Evolutionary conservation across 805 yeast species (phyloP), one percentile per base, ranked within the genome.

Genomic region (Ogataea paradorogensis): DNA sequence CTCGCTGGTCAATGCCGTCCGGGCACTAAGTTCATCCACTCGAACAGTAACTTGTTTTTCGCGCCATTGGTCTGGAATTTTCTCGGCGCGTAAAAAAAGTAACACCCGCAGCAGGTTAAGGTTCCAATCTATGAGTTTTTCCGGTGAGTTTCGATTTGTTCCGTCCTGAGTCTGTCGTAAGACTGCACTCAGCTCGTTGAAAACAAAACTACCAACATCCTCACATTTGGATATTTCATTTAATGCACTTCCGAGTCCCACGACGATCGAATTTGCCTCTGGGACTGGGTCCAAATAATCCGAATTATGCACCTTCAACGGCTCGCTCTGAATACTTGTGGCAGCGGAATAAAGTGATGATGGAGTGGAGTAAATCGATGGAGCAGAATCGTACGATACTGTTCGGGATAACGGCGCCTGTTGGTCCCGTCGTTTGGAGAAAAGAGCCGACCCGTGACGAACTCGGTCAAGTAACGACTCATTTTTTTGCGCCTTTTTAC

Each of bases 121-220:
- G 50, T 73, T 73, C 79, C 79, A 74, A 50, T 73, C 79, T 9
- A 74, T 62, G 10, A 74, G 54, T 13, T 63, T 55, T 46, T 71
- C 76, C 5, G 57, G 53, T 13, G 22, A 66, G 65, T 36, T 33
- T 16, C 14, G 11, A 13, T 34, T 37, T 13, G 42, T 35, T 35
- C 30, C 39, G 22, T 21, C 30, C 22, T 32, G 38, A 9, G 43
- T 30, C 26, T 30, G 38, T 27, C 46, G 43, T 21, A 48, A 29
- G 15, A 43, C 48, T 4, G 45, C 41, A 39, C 51, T 57, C 9
- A 59, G 43, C 37, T 58, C 58, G 10, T 41, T 42, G 40, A 53
- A 59, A 10, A 57, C 58, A 23, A 29, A 41, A 30, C 47, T 51
- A 4, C 64, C 64, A 5, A 57, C 38, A 25, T 49, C 53, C 7